A percentile compares a stretch with the other conserved stretches of the same genome.
These are phyloP conservation scores for Aphanomyces euteiches DNA, from an alignment of 352 stramenopile genomes.

Conservation along the genomic window DNA sequence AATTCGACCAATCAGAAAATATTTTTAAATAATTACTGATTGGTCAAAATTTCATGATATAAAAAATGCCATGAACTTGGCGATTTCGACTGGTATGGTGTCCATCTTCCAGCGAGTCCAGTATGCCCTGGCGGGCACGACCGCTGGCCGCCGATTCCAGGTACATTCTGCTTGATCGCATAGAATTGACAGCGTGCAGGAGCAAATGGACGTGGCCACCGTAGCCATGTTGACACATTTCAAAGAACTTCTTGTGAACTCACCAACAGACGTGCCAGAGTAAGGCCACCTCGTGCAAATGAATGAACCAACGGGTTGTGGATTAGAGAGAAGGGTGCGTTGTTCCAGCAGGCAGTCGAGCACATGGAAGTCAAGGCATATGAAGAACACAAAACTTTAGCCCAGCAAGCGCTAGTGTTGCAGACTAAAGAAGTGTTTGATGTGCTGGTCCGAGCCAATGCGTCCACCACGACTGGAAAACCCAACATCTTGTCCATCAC, in stretches of 20 bases:
- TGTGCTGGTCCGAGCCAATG: slow-evolving; percentile 21
- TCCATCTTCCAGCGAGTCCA: slow-evolving; percentile 66
- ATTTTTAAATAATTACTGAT: not conserved
- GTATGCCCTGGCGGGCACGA: slow-evolving; percentile 73
- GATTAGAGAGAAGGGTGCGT: slow-evolving; percentile 54
- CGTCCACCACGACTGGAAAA: not conserved
- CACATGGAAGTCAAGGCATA: slow-evolving; percentile 73
- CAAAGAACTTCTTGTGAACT: slow-evolving; percentile 53
- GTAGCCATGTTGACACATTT: slow-evolving; percentile 77
- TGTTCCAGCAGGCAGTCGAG: slow-evolving; percentile 73
- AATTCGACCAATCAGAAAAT: not conserved
- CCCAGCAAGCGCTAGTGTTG: slow-evolving; percentile 54
- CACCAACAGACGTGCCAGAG: slow-evolving; percentile 48
- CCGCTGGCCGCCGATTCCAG: slow-evolving; percentile 76
- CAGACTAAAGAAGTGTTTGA: slow-evolving; percentile 35
- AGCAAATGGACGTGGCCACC: slow-evolving; percentile 75
- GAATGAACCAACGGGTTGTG: not conserved
- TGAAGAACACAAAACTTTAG: slow-evolving; percentile 72
- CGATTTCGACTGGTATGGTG: slow-evolving; percentile 43
- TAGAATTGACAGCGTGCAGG: slow-evolving; percentile 38
- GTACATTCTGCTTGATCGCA: slow-evolving; percentile 30
- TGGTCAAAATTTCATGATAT: slow-evolving; percentile 5
- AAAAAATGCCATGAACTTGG: not conserved
- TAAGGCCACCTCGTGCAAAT: not conserved
- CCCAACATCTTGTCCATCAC: slow-evolving; percentile 47